A percentile compares a stretch with the other conserved stretches of the same genome.
Evolutionary conservation across 2,329 filamentous ascomycete genomes (phyloP).

Genomic region (Podosphaera aphanis): DNA sequence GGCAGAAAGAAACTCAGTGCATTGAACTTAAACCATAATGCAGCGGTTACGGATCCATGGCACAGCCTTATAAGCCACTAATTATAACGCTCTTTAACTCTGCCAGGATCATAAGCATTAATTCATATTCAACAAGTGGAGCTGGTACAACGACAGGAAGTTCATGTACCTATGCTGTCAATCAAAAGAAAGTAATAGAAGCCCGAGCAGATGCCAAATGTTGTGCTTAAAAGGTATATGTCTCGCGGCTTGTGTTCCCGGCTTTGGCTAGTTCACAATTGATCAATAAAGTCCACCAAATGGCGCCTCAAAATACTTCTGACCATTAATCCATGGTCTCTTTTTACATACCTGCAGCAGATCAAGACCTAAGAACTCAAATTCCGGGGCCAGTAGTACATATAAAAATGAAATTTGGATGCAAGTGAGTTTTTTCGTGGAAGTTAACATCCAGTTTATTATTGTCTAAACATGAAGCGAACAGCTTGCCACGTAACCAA

Average conservation of each 20-base stretch:
- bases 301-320: not conserved
- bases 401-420: slow-evolving; percentile 34
- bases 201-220: not conserved
- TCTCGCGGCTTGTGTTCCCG: not conserved
- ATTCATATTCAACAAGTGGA: not conserved
- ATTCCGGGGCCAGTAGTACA: not conserved
- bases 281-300: not conserved
- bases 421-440: slow-evolving; percentile 25
- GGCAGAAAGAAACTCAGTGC: too few species aligned
- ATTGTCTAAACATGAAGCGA: slow-evolving; percentile 5
- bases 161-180: not conserved
- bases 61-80: not conserved
- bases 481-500: slow-evolving; percentile 55
- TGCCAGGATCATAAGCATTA: not conserved
- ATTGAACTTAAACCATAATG: too few species aligned
- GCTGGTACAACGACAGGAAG: not conserved
- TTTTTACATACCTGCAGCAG: not conserved
- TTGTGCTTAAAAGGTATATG: not conserved
- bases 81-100: not conserved
- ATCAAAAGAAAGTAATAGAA: not conserved
- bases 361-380: not conserved
- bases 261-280: not conserved
- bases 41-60: too few species aligned
- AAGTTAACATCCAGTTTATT: slow-evolving; percentile 1
- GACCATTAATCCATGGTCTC: not conserved